Evolutionary conservation across 176 grass and related monocot species (phyloP), one percentile per base, ranked within the genome.

Genomic region (Phragmites australis): DNA sequence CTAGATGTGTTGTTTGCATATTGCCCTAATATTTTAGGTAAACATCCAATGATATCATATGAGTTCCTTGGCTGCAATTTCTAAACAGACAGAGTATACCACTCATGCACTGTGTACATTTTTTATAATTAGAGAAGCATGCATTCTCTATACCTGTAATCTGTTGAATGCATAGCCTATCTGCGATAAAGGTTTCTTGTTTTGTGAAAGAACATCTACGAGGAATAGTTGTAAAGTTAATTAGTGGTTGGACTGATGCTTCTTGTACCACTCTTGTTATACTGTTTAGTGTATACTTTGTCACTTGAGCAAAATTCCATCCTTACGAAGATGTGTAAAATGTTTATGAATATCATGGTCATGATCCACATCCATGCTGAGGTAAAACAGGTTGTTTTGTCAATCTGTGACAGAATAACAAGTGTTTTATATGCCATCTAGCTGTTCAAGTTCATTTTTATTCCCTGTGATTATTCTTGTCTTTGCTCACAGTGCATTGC

Each of bases 401-500:
- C 53, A 27, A 78, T 89, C 37, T 51, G 6, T 42, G 14, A 18
- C 23, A 57, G 48, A 76, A 31, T 82, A 34, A 13, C 16, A 74
- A 54, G 34, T 58, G n/a, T 59, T 82, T 27, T 54, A 54, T 66
- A 18, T 62, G 66, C 16, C 55, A 34, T 56, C 23, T 45, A 55
- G 39, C 23, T 66, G 50, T 34, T 1, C 17, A 63, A 71, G 10
- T 79, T 81, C 66, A 8, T 84, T 79, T 48, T 61, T 79, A 41
- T 61, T 61, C 2, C 32, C 18, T 12, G 9, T 27, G 21, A 6
- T 80, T 52, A 83, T 65, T 26, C 23, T 74, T 59, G 46, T 86
- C 64, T 83, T 29, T 61, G 37, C 46, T 69, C 9, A 27, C 82
- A 99, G 96, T 99, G 96, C 80, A 99, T 99, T 82, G 96, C 96